phyloP scores from a whole-genome alignment of 305 asterid genomes.

The Fraxinus dipetala region DNA sequence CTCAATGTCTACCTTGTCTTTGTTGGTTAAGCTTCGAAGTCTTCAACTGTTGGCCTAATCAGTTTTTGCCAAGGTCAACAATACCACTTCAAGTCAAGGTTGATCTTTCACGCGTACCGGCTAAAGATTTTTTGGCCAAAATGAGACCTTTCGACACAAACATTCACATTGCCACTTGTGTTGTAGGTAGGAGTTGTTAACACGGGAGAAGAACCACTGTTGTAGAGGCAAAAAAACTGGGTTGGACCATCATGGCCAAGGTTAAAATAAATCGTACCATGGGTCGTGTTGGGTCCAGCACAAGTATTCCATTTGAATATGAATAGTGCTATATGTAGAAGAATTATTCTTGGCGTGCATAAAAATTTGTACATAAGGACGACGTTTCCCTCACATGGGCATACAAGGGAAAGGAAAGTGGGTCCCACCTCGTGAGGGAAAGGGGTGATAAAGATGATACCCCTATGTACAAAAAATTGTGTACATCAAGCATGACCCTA shows the following conservation, averaged over 20 bases:
- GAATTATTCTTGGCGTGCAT: too few relatives aligned
- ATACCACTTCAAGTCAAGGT: not conserved
- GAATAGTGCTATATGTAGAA: not conserved
- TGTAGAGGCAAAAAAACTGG: not conserved
- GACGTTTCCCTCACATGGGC: too few relatives aligned
- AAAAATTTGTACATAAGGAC: too few relatives aligned
- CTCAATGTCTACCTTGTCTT: not conserved
- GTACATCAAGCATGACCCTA: too few relatives aligned
- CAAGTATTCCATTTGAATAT: not conserved
- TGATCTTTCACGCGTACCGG: not conserved
- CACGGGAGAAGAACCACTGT: not conserved
- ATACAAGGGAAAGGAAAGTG: too few relatives aligned
- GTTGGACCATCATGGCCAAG: not conserved
- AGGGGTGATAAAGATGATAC: too few relatives aligned
- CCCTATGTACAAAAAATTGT: too few relatives aligned
- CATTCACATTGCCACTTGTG: not conserved
- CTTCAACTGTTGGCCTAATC: not conserved
- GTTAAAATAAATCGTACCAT: not conserved
- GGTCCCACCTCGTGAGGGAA: too few relatives aligned
- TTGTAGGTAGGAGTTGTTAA: not conserved
- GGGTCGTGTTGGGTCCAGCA: not conserved
- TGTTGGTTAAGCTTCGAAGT: not conserved
- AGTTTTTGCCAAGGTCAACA: not conserved
- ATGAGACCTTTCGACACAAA: not conserved
- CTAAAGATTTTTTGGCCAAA: not conserved